A percentile compares a stretch with the other conserved stretches of the same genome.
phyloP scores from a whole-genome alignment of 176 grass and related monocot genomes.

The Pharus latifolius region DNA sequence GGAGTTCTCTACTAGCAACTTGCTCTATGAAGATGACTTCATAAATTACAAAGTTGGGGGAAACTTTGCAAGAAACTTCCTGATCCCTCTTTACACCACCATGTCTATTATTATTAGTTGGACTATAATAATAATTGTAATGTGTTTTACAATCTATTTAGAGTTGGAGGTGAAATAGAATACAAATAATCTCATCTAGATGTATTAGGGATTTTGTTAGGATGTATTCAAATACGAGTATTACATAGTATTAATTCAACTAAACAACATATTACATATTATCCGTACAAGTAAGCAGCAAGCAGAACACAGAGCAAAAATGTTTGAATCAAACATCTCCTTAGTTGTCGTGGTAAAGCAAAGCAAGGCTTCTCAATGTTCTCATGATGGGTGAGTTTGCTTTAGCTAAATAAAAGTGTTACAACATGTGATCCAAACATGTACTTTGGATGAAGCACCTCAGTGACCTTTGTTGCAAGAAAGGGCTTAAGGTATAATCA shows the following conservation, averaged over 20 bases:
- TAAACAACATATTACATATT: no score
- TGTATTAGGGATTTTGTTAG: no score
- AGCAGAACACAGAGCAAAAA: no score
- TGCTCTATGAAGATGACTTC: constrained; percentile 7
- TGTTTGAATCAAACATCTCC: no score
- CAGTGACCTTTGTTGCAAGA: background rate
- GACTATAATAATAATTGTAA: no score
- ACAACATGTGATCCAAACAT: constrained; percentile 12
- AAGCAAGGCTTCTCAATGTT: constrained; percentile 7
- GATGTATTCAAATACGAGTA: no score
- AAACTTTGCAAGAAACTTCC: constrained; percentile 2
- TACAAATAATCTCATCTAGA: no score
- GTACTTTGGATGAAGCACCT: constrained; percentile 32
- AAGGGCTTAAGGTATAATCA: constrained; percentile 24
- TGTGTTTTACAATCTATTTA: no score
- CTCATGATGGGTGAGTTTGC: constrained; percentile 11
- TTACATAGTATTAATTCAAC: no score
- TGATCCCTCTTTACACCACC: constrained; percentile 26
- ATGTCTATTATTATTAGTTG: background rate
- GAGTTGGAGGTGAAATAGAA: no score
- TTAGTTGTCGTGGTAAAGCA: constrained; percentile 27
- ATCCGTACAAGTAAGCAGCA: no score
- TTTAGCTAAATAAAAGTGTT: constrained; percentile 21
- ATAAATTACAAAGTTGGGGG: constrained; percentile 15
- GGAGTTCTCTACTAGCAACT: constrained; percentile 22